A percentile compares a stretch with the other conserved stretches of the same genome.
Evolutionary conservation across 2,329 filamentous ascomycete species (phyloP).

Genomic region (Herpomyces periplanetae): DNA sequence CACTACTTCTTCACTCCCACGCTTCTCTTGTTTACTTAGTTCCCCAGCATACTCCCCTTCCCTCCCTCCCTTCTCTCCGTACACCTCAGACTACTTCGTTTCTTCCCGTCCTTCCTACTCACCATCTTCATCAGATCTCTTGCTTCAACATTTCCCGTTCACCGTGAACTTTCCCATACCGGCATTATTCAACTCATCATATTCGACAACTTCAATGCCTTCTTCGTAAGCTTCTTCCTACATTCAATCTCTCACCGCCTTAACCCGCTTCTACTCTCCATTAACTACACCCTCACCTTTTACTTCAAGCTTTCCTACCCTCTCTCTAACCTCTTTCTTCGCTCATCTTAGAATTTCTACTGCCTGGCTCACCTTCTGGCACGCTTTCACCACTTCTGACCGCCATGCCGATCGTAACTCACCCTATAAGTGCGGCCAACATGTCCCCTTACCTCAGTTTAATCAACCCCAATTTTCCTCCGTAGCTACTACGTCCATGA

Average conservation of each 20-base stretch:
- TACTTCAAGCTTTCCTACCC: background rate
- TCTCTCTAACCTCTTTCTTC: background rate
- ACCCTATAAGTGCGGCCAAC: constrained; percentile 55
- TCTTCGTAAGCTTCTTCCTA: background rate
- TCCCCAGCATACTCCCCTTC: no score
- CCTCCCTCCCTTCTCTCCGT: no score
- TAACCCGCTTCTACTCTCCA: background rate
- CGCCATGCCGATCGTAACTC: constrained; percentile 76
- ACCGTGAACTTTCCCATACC: no score
- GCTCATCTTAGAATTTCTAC: constrained; percentile 16
- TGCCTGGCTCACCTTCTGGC: constrained; percentile 71
- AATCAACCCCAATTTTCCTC: constrained; percentile 49
- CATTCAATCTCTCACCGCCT: background rate
- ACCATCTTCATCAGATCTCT: no score
- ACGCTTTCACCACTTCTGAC: constrained; percentile 33
- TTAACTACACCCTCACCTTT: background rate
- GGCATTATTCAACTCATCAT: background rate
- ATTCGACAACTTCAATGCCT: background rate
- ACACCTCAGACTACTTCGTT: no score
- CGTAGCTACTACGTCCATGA: constrained; percentile 42
- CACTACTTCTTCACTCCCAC: no score
- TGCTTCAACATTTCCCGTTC: no score
- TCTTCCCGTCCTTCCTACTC: no score
- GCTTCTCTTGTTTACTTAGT: no score
- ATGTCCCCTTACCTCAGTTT: constrained; percentile 51